These are phyloP conservation scores for Yamadazyma blattariae DNA, from an alignment of 1,139 yeast species.

Conservation along the genomic window DNA sequence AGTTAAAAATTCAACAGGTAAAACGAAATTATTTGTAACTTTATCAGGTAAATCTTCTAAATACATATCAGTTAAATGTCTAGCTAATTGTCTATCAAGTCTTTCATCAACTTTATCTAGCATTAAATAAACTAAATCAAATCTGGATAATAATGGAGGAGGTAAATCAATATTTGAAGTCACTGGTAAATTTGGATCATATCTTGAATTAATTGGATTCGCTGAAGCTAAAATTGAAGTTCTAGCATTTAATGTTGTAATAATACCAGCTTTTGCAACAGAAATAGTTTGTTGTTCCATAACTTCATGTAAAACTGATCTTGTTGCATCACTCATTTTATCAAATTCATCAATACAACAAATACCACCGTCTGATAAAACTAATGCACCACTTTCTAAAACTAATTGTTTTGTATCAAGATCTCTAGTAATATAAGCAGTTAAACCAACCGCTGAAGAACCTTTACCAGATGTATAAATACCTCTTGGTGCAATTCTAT, in stretches of 20 bases:
- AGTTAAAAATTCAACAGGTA: conserved; percentile 86
- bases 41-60: conserved; percentile 82
- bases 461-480: conserved; percentile 98
- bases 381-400: conserved; percentile 94
- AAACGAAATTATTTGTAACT: conserved; percentile 61
- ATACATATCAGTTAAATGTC: conserved; percentile 88
- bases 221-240: conserved; percentile 96
- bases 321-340: conserved; percentile 91
- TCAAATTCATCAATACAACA: conserved; percentile 99
- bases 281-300: conserved; percentile 99
- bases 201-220: conserved; percentile 94
- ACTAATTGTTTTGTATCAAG: conserved; percentile 91
- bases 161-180: conserved; percentile 94
- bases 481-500: conserved; percentile 96
- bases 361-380: conserved; percentile 95
- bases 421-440: conserved; percentile 95
- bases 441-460: conserved; percentile 97
- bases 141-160: conserved; percentile 91
- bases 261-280: conserved; percentile 96
- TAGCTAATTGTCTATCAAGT: conserved; percentile 81
- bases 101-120: conserved; percentile 89
- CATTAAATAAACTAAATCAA: conserved; percentile 88
- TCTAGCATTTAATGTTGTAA: conserved; percentile 93
- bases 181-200: conserved; percentile 90
- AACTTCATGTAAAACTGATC: conserved; percentile 95